Conservation (phyloP, 2,329 filamentous ascomycete genomes). For the Aspergillus piperis region DNA sequence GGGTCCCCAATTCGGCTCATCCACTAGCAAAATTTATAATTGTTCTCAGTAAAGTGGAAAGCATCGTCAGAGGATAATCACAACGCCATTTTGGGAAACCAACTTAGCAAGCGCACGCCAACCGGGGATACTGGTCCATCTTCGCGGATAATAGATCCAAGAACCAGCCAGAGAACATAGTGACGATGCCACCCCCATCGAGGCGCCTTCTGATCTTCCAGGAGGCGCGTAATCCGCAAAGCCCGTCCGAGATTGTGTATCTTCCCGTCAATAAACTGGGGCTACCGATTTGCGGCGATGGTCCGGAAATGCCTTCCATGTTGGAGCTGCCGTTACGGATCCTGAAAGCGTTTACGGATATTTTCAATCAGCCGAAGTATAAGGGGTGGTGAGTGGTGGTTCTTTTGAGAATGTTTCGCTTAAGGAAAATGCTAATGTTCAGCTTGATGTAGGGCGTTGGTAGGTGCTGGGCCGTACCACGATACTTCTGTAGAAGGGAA, state of each 20-base stretch:
- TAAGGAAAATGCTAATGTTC: neutral
- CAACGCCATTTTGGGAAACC: neutral
- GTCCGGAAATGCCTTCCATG: conserved; percentile 36
- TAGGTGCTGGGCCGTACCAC: conserved; percentile 38
- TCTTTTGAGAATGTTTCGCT: neutral
- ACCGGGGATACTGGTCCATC: neutral
- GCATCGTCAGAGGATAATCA: neutral
- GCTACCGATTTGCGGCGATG: conserved; percentile 37
- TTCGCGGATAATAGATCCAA: neutral
- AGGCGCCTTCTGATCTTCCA: conserved; percentile 42
- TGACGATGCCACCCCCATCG: conserved; percentile 1
- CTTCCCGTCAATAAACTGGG: conserved; percentile 40
- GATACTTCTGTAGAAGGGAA: conserved; percentile 40
- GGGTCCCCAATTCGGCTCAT: neutral
- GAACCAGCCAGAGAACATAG: neutral
- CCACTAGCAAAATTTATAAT: neutral
- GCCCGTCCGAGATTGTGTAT: conserved; percentile 31
- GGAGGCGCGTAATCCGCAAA: conserved; percentile 36
- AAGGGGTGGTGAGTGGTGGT: conserved; percentile 37
- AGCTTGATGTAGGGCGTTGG: conserved; percentile 32
- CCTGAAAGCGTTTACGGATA: conserved; percentile 40
- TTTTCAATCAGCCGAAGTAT: conserved; percentile 42
- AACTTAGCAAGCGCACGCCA: neutral
- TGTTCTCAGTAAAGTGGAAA: neutral
- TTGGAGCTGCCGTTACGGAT: conserved; percentile 38